Conservation (phyloP, 371 early-diverging fungal genomes). For the Saksenaea vasiformis region DNA sequence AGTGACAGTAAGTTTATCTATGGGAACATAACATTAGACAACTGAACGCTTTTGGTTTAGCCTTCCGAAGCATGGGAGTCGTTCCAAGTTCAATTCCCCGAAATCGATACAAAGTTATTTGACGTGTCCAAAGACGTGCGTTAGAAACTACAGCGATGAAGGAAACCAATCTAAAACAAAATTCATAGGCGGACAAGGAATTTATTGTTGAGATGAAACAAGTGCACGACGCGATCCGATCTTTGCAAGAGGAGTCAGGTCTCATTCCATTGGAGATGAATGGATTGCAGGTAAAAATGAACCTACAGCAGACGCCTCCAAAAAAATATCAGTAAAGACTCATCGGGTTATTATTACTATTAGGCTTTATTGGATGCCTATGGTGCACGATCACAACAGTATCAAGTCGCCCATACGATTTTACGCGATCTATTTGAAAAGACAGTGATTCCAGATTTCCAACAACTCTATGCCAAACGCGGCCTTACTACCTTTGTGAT, state of each 20-base stretch:
- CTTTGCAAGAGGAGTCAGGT: conserved; percentile 9
- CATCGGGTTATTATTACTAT: neutral
- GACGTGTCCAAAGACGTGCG: neutral
- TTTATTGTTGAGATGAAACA: conserved; percentile 18
- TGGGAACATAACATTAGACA: no score
- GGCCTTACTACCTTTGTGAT: conserved; percentile 28
- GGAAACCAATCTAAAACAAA: no score
- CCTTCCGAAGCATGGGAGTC: neutral
- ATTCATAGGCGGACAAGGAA: conserved; percentile 15
- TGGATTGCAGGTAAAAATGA: conserved; percentile 22
- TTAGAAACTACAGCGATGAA: neutral
- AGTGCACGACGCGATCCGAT: conserved; percentile 10
- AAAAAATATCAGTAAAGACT: neutral
- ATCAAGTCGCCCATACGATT: conserved; percentile 30
- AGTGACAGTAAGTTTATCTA: conserved; percentile 4
- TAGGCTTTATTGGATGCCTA: conserved; percentile 29
- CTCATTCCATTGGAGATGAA: conserved; percentile 17
- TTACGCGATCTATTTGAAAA: conserved; percentile 33
- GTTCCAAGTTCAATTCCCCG: conserved; percentile 5
- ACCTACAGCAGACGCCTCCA: neutral
- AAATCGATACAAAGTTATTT: conserved; percentile 9
- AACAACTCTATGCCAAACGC: conserved; percentile 11
- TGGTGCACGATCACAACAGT: conserved; percentile 37
- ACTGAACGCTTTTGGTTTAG: neutral
- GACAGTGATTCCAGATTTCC: conserved; percentile 29